A percentile compares a stretch with the other conserved stretches of the same genome.
Evolutionary conservation across 495 filamentous ascomycete genomes (phyloP).

Genomic region (Bacidia rubella): DNA sequence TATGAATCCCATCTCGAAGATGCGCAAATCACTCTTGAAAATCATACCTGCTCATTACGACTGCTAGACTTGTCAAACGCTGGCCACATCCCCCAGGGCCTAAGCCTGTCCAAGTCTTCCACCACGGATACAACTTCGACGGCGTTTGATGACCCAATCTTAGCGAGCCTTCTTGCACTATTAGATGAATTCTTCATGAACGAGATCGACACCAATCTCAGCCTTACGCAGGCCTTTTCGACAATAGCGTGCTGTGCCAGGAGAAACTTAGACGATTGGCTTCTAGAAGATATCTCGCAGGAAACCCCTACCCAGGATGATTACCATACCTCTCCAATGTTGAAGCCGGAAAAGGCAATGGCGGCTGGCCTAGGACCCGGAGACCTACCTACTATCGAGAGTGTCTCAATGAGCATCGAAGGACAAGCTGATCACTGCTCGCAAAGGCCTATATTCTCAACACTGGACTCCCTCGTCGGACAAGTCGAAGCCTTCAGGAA

Average conservation of each 20-base stretch:
- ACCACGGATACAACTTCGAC: not conserved
- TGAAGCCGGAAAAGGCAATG: not conserved
- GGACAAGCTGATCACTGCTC: not conserved
- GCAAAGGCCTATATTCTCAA: constrained; percentile 25
- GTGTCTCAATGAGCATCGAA: not conserved
- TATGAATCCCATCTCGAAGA: constrained; percentile 80
- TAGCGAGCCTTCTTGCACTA: constrained; percentile 54
- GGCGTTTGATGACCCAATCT: constrained; percentile 45
- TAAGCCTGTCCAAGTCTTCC: too few relatives aligned
- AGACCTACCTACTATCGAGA: too few relatives aligned
- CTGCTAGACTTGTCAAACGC: constrained; percentile 29
- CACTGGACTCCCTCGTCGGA: constrained; percentile 40
- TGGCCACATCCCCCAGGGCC: not conserved
- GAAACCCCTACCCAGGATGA: constrained; percentile 15
- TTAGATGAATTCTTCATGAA: constrained; percentile 76
- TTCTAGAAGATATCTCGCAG: constrained; percentile 44
- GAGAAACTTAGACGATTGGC: constrained; percentile 75
- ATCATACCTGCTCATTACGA: constrained; percentile 56
- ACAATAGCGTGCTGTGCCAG: constrained; percentile 72
- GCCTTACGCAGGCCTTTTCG: constrained; percentile 67
- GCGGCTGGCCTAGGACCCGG: too few relatives aligned
- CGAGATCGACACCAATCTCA: constrained; percentile 76
- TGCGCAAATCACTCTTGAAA: constrained; percentile 61
- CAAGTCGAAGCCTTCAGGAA: constrained; percentile 51
- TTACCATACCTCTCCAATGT: constrained; percentile 30